Evolutionary conservation across 192 early-diverging fungal genomes (phyloP).

Genomic region (Chytriomyces hyalinus): DNA sequence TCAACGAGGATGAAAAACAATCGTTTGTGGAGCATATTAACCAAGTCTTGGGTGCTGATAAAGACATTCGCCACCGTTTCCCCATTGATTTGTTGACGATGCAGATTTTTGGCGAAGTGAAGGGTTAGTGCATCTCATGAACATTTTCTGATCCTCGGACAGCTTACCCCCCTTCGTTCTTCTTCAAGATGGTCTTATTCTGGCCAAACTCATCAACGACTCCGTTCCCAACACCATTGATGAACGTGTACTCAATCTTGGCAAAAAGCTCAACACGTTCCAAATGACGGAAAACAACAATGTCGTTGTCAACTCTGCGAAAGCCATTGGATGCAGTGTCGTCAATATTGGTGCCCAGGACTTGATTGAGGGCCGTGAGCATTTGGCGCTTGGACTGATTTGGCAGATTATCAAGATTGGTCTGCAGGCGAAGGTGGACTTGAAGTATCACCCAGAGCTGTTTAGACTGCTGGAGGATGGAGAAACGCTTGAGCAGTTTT

Average conservation of each 20-base stretch:
- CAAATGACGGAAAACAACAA: conserved; percentile 99
- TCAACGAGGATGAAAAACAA: conserved; percentile 98
- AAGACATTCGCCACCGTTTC: conserved; percentile 80
- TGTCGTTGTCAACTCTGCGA: conserved; percentile 98
- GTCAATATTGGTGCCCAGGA: conserved; percentile 98
- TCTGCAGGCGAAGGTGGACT: conserved; percentile 94
- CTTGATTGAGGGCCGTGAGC: conserved; percentile 94
- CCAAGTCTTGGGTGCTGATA: conserved; percentile 78
- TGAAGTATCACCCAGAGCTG: conserved; percentile 97
- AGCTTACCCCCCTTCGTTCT: background rate
- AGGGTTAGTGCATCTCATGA: conserved; percentile 57
- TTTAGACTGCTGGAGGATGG: conserved; percentile 92
- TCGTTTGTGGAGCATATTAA: conserved; percentile 97
- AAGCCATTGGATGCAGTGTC: conserved; percentile 97
- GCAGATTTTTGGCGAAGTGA: conserved; percentile 96
- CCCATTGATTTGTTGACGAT: conserved; percentile 93
- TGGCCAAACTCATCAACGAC: conserved; percentile 98
- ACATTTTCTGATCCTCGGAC: conserved; percentile 1
- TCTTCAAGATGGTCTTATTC: conserved; percentile 73
- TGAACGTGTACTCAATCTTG: conserved; percentile 93
- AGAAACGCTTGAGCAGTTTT: conserved; percentile 92
- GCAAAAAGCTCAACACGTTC: conserved; percentile 90
- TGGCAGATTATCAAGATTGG: conserved; percentile 99
- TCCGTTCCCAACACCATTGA: conserved; percentile 96
- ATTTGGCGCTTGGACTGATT: conserved; percentile 94